Percentiles rank a stretch among this genome's conserved stretches.
Evolutionary conservation across 345 rosid species (phyloP).

Genomic region (Zanthoxylum bungeanum): DNA sequence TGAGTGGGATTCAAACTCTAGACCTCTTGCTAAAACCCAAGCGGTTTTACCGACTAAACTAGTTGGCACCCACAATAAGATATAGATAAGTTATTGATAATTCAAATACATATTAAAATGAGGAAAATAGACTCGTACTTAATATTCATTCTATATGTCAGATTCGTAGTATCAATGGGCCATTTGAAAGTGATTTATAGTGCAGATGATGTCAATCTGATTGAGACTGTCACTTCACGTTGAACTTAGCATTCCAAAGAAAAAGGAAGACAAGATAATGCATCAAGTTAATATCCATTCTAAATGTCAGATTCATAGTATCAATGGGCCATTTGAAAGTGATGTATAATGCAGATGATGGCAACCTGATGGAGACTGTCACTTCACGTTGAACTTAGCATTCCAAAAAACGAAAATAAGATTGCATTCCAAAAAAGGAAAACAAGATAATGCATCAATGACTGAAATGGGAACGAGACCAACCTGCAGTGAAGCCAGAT

Average conservation of each 20-base stretch:
- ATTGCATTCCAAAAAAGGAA: slow-evolving; percentile 6
- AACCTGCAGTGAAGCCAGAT: slow-evolving; percentile 92
- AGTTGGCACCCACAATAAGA: neutral
- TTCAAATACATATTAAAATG: neutral
- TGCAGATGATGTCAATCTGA: neutral
- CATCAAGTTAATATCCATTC: neutral
- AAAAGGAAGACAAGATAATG: too few species aligned
- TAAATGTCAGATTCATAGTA: neutral
- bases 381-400: neutral
- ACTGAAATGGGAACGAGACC: slow-evolving; percentile 11
- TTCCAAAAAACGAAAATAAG: neutral
- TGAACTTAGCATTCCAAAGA: neutral
- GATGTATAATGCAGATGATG: neutral
- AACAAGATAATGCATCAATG: slow-evolving; percentile 3
- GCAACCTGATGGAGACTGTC: neutral
- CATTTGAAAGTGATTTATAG: neutral
- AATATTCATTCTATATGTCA: neutral
- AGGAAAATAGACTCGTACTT: neutral
- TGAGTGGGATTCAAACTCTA: too few species aligned
- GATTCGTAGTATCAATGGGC: neutral
- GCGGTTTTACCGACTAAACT: neutral
- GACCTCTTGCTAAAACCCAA: neutral
- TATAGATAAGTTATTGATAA: neutral
- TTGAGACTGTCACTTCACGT: neutral
- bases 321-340: neutral